phyloP scores from a whole-genome alignment of 495 filamentous ascomycete species.

The Gamarada debralockiae region DNA sequence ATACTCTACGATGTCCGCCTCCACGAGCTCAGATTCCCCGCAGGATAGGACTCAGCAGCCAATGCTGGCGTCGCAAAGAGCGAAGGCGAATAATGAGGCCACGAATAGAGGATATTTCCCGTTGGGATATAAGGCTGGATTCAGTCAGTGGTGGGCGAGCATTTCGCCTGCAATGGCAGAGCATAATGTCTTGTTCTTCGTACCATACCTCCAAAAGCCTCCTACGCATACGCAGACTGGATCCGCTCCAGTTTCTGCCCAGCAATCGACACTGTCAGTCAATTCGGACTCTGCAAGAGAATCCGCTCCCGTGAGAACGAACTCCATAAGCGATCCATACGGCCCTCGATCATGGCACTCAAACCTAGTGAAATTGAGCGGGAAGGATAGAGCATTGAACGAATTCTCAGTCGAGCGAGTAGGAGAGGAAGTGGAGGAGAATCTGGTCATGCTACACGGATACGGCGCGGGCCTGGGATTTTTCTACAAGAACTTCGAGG shows the following conservation, averaged over 20 bases:
- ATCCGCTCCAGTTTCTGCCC: slow-evolving; percentile 39
- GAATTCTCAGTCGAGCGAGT: slow-evolving; percentile 88
- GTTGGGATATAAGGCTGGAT: slow-evolving; percentile 85
- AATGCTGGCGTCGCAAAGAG: slow-evolving; percentile 49
- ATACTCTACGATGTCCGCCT: slow-evolving; percentile 32
- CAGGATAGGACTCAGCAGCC: slow-evolving; percentile 37
- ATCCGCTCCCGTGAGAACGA: slow-evolving; percentile 19
- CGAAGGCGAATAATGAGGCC: slow-evolving; percentile 31
- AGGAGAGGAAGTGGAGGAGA: slow-evolving; percentile 67
- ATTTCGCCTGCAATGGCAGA: slow-evolving; percentile 81
- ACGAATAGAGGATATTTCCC: slow-evolving; percentile 59
- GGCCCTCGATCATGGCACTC: slow-evolving; percentile 85
- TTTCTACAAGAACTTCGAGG: slow-evolving; percentile 97
- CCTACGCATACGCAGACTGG: slow-evolving; percentile 69
- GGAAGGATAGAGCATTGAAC: slow-evolving; percentile 84
- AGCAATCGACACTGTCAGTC: slow-evolving; percentile 29
- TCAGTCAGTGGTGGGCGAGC: slow-evolving; percentile 91
- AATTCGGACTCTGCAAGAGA: slow-evolving; percentile 28
- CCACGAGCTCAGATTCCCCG: slow-evolving; percentile 24
- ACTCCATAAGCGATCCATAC: slow-evolving; percentile 64
- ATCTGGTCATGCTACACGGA: slow-evolving; percentile 95
- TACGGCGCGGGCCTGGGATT: slow-evolving; percentile 95
- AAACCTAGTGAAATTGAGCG: slow-evolving; percentile 76
- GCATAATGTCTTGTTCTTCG: slow-evolving; percentile 80
- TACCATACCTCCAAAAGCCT: slow-evolving; percentile 78